Conservation (phyloP, 805 yeast species). For the Wickerhamiella azymoides region DNA sequence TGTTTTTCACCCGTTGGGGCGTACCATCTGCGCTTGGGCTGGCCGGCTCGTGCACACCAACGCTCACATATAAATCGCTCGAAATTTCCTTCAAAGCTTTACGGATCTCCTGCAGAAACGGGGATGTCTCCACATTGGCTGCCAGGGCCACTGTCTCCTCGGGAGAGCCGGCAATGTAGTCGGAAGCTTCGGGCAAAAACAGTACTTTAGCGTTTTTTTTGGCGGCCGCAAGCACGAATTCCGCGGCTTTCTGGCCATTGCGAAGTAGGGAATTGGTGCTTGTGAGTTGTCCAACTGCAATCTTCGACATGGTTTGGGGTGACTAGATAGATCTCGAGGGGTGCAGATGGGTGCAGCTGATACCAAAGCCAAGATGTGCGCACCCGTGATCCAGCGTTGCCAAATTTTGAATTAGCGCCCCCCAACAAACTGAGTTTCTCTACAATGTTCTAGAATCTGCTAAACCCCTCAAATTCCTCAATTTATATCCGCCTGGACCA, state of each 20-base stretch:
- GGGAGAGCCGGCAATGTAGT: slow-evolving; percentile 64
- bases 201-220: slow-evolving; percentile 47
- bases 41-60: slow-evolving; percentile 82
- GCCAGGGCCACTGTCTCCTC: slow-evolving; percentile 52
- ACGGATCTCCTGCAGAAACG: slow-evolving; percentile 34
- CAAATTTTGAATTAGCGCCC: no score
- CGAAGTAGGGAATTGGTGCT: slow-evolving; percentile 48
- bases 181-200: slow-evolving; percentile 89
- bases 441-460: no score
- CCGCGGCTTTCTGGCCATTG: slow-evolving; percentile 47
- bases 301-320: slow-evolving; percentile 31
- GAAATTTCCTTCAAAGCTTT: slow-evolving; percentile 27
- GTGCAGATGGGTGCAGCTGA: no score
- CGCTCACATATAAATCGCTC: slow-evolving; percentile 44
- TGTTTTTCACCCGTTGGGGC: slow-evolving; percentile 44
- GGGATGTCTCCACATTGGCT: slow-evolving; percentile 28
- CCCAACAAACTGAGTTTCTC: no score
- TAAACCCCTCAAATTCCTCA: no score
- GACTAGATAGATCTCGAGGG: not conserved
- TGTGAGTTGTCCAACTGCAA: slow-evolving; percentile 81
- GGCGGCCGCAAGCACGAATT: slow-evolving; percentile 52
- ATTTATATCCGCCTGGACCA: no score
- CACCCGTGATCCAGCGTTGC: no score
- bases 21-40: slow-evolving; percentile 18
- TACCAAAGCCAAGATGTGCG: no score